Percentiles rank a stretch among this genome's conserved stretches.
Evolutionary conservation across 1,284 basidiomycete genomes (phyloP).

Genomic region (Ustilago lituana): DNA sequence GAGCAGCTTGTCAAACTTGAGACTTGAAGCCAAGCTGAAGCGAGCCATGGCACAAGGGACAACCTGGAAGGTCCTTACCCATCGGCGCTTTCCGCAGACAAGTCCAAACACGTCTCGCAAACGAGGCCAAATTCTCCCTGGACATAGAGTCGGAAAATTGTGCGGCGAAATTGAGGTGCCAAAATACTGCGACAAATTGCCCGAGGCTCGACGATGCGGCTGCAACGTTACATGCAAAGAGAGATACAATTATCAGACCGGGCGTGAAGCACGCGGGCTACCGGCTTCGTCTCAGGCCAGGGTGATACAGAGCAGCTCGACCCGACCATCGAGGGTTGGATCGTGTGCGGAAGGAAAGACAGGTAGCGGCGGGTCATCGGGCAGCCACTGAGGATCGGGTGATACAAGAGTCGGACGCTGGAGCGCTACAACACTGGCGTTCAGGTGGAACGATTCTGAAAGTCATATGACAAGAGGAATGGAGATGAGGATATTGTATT

Average conservation of each 20-base stretch:
- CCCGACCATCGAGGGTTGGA: conserved; percentile 21
- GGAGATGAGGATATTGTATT: not conserved
- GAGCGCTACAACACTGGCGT: conserved; percentile 4
- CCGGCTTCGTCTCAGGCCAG: conserved; percentile 1
- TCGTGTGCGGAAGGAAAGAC: conserved; percentile 41
- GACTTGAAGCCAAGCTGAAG: too few species aligned
- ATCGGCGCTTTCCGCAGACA: too few species aligned
- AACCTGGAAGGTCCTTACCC: too few species aligned
- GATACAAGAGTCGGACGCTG: conserved; percentile 2
- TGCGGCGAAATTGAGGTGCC: not conserved
- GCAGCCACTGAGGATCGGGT: not conserved
- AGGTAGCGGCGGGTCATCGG: conserved; percentile 5
- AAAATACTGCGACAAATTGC: conserved; percentile 5
- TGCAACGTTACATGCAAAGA: too few species aligned
- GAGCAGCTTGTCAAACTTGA: too few species aligned
- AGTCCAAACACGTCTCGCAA: too few species aligned
- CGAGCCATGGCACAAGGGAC: too few species aligned
- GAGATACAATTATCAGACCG: too few species aligned
- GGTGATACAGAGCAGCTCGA: conserved; percentile 36
- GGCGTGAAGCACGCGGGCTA: too few species aligned
- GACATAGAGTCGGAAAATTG: too few species aligned
- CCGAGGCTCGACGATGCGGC: too few species aligned
- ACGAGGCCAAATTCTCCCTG: conserved; percentile 16
- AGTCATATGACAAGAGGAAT: not conserved
- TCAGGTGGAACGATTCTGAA: conserved; percentile 15